Conservation (phyloP, 495 filamentous ascomycete genomes). For the Neurospora terricola region DNA sequence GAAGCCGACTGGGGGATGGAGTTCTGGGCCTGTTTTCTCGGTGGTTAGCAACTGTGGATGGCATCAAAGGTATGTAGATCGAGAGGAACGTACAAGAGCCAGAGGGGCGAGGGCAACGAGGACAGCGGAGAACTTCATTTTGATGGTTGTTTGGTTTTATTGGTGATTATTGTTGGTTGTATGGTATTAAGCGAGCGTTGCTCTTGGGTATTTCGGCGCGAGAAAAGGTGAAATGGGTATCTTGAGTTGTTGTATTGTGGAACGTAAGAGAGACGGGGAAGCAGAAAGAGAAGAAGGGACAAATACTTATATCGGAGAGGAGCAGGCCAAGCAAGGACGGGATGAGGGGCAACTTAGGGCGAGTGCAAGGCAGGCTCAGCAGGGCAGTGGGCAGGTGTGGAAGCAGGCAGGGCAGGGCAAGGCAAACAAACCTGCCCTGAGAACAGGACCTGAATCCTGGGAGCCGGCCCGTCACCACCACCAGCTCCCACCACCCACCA, state of each 20-base stretch:
- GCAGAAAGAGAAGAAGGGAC: background rate
- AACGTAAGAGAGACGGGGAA: background rate
- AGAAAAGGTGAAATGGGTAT: background rate
- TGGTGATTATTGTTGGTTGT: background rate
- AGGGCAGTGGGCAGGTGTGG: background rate
- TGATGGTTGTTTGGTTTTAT: conserved; percentile 6
- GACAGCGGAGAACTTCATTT: conserved; percentile 17
- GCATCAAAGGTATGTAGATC: background rate
- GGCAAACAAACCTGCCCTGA: background rate
- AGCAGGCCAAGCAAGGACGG: background rate
- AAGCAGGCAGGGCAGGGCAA: background rate
- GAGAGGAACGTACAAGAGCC: conserved; percentile 13
- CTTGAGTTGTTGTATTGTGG: background rate
- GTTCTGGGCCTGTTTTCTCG: conserved; percentile 15
- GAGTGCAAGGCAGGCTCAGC: background rate
- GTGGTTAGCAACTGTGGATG: conserved; percentile 2
- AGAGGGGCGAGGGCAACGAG: conserved; percentile 16
- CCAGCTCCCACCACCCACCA: background rate
- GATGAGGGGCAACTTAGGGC: background rate
- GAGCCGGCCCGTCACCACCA: background rate
- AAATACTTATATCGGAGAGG: background rate
- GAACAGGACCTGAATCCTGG: background rate
- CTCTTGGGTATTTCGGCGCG: background rate
- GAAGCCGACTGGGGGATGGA: conserved; percentile 6
- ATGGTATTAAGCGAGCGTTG: background rate